phyloP scores from a whole-genome alignment of 202 grass and related monocot species.

The Hordeum pubiflorum region DNA sequence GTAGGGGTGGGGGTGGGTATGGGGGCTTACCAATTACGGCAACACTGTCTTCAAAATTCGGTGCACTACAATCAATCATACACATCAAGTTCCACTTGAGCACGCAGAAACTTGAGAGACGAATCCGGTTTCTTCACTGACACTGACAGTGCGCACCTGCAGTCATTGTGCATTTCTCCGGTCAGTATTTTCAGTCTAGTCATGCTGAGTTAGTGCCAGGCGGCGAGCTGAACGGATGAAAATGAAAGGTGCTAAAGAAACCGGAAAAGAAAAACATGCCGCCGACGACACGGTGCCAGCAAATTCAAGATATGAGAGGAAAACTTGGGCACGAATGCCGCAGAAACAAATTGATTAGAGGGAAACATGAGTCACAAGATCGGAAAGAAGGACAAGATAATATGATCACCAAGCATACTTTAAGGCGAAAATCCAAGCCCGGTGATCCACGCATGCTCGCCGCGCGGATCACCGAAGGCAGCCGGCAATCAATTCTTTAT shows the following conservation, averaged over 20 bases:
- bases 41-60: neutral
- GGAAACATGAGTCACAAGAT: neutral
- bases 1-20: neutral
- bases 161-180: neutral
- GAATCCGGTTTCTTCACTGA: neutral
- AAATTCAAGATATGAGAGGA: neutral
- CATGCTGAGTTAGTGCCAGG: neutral
- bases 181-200: neutral
- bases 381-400: neutral
- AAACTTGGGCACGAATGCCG: neutral
- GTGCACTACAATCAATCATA: neutral
- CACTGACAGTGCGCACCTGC: neutral
- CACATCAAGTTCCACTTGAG: neutral
- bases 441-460: neutral
- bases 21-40: neutral
- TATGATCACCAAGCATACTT: neutral
- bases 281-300: neutral
- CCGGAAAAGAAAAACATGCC: neutral
- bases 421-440: neutral
- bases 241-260: neutral
- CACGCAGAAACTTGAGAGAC: constrained; percentile 27
- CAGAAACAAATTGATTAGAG: neutral
- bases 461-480: neutral
- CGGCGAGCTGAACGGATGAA: neutral
- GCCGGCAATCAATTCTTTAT: neutral